Evolutionary conservation across 345 rosid species (phyloP).

Genomic region (Populus davidiana): DNA sequence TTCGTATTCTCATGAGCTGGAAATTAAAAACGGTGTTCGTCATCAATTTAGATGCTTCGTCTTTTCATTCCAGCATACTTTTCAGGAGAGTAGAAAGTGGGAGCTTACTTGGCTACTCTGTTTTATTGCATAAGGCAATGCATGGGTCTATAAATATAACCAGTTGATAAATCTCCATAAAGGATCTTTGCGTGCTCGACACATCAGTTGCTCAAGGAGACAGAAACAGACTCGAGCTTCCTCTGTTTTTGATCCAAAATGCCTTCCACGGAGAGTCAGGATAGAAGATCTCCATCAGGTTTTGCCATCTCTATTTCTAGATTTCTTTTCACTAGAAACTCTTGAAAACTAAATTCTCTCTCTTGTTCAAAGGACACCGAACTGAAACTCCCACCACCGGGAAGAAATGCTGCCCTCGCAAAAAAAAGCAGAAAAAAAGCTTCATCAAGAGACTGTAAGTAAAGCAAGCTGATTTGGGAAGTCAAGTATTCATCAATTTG

Average conservation of each 20-base stretch:
- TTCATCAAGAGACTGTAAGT: slow-evolving; percentile 64
- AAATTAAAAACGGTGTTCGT: background rate
- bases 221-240: background rate
- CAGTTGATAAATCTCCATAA: background rate
- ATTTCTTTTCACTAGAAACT: background rate
- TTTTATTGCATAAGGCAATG: background rate
- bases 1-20: slow-evolving; percentile 12
- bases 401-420: slow-evolving; percentile 29
- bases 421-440: slow-evolving; percentile 54
- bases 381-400: slow-evolving; percentile 27
- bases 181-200: background rate
- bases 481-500: background rate
- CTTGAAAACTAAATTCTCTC: slow-evolving; percentile 7
- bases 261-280: slow-evolving; percentile 19
- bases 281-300: slow-evolving; percentile 32
- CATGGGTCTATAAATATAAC: slow-evolving; percentile 9
- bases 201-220: background rate
- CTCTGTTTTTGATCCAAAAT: slow-evolving; percentile 12
- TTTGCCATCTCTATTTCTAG: background rate
- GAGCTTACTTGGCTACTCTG: background rate
- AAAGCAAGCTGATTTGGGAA: background rate
- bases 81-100: background rate
- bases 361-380: slow-evolving; percentile 37
- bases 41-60: slow-evolving; percentile 1
- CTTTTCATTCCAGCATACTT: background rate